Base-by-base conservation (phyloP, 2,329 filamentous ascomycete genomes). In the Phialophora tarda region DNA sequence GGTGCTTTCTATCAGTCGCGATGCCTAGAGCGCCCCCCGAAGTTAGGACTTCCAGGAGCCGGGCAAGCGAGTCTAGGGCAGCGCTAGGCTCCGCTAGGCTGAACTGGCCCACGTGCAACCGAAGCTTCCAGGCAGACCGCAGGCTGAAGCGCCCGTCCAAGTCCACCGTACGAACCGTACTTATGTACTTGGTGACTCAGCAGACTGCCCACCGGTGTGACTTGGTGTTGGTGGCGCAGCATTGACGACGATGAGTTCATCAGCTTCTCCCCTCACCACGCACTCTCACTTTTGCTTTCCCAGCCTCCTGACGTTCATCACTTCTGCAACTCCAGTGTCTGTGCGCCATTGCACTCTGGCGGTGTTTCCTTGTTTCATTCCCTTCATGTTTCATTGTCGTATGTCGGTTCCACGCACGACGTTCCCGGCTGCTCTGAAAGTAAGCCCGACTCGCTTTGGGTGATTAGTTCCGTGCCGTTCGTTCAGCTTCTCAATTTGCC, bases 391-490 rank as follows among this genome's bases (percentile, higher is more conserved):
- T 38, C 59, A 54, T 61, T 61, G 59, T 61, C 38, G 47, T 51
- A 30, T 47, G 57, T 51, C n/a, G 17, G 26, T 59, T 24, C 11
- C 23, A 17, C 32, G n/a, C 17, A 17, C 32, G 48, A 51, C 59
- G 48, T 51, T 61, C 23, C 47, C 48, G 59, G 48, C 32, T 44
- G 30, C 47, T 61, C 26, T 61, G 59, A 61, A 21, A 61, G 59
- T 61, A 50, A 44, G 59, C 47, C 59, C 21, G 48, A 41, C 10
- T 53, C 47, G 47, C 47, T 48, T 61, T 17, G 21, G 6, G 21
- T 23, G 48, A 51, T 26, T 17, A n/a, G 21, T 50, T 60, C 41
- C 34, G 24, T 50, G 30, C 32, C 23, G 17, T 61, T 61, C 44
- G 48, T 53, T 61, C 59, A 28, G 23, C 47, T 41, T 56, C 38